phyloP scores from a whole-genome alignment of 2,329 filamentous ascomycete species.

The Sarocladium brachiariae region DNA sequence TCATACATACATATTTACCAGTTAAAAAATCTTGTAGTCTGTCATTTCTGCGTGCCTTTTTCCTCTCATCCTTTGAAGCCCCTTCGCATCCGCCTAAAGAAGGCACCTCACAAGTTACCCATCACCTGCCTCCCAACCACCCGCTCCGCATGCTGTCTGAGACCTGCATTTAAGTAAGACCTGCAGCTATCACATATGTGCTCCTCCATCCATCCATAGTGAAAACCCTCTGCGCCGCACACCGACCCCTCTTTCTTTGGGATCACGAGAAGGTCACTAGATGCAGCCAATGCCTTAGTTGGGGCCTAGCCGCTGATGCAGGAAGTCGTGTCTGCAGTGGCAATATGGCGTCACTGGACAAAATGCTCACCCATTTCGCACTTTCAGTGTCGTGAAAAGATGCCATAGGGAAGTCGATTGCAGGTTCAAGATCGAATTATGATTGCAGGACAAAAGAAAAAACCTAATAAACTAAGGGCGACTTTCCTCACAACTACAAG shows the following conservation, averaged over 20 bases:
- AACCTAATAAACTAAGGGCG: neutral
- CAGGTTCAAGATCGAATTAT: neutral
- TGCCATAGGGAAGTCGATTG: neutral
- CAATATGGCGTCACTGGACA: too few relatives aligned
- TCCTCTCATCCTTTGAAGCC: too few relatives aligned
- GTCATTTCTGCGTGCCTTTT: too few relatives aligned
- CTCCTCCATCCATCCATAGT: too few relatives aligned
- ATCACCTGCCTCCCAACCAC: neutral
- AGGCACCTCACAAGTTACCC: too few relatives aligned
- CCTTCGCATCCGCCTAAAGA: too few relatives aligned
- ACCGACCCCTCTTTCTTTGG: neutral
- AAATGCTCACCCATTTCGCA: too few relatives aligned
- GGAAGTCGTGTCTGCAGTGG: too few relatives aligned
- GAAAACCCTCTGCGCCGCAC: neutral
- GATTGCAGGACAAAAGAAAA: neutral
- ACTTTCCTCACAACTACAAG: neutral
- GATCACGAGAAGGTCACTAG: neutral
- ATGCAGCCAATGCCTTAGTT: neutral
- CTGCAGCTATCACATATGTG: neutral
- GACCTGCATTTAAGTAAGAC: constrained; percentile 6
- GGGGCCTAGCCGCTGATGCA: neutral
- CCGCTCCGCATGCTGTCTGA: neutral
- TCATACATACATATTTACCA: too few relatives aligned
- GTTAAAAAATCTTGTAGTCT: too few relatives aligned
- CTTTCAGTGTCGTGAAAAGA: too few relatives aligned